Percentiles rank a stretch among this genome's conserved stretches.
Evolutionary conservation across 2,329 filamentous ascomycete species (phyloP).

Genomic region (Aspergillus awamori): DNA sequence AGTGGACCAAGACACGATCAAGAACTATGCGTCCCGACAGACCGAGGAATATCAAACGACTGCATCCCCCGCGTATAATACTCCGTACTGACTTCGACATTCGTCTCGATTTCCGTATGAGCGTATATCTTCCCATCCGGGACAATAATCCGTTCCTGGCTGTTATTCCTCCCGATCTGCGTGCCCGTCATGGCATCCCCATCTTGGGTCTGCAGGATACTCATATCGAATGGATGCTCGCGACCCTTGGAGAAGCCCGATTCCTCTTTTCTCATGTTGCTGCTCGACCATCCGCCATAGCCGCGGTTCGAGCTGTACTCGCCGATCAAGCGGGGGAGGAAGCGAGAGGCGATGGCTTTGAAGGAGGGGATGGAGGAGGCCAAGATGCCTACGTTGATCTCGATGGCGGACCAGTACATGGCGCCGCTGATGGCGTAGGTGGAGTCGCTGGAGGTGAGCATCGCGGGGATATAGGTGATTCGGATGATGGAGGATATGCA

Average conservation of each 20-base stretch:
- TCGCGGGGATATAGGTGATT: slow-evolving; percentile 49
- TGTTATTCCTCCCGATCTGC: slow-evolving; percentile 28
- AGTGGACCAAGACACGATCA: background rate
- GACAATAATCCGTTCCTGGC: slow-evolving; percentile 35
- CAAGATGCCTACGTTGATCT: slow-evolving; percentile 48
- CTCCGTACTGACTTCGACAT: slow-evolving; percentile 26
- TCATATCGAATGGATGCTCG: slow-evolving; percentile 23
- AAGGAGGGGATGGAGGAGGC: slow-evolving; percentile 48
- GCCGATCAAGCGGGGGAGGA: slow-evolving; percentile 47
- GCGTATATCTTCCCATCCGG: slow-evolving; percentile 36
- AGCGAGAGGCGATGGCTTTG: slow-evolving; percentile 45
- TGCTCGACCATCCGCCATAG: slow-evolving; percentile 29
- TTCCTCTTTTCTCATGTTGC: slow-evolving; percentile 20
- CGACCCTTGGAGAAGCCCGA: slow-evolving; percentile 34
- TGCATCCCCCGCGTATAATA: background rate
- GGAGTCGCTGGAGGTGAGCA: slow-evolving; percentile 42
- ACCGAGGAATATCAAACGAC: slow-evolving; percentile 1
- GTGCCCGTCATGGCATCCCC: slow-evolving; percentile 26
- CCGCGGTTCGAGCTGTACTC: slow-evolving; percentile 33
- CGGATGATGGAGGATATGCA: slow-evolving; percentile 53
- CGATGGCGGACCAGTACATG: slow-evolving; percentile 52
- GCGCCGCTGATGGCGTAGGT: slow-evolving; percentile 44
- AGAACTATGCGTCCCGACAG: background rate
- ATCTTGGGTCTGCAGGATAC: slow-evolving; percentile 16
- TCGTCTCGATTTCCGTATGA: slow-evolving; percentile 38